Evolutionary conservation across 768 basidiomycete species (phyloP).

Genomic region (Leccinum subgranulosum): DNA sequence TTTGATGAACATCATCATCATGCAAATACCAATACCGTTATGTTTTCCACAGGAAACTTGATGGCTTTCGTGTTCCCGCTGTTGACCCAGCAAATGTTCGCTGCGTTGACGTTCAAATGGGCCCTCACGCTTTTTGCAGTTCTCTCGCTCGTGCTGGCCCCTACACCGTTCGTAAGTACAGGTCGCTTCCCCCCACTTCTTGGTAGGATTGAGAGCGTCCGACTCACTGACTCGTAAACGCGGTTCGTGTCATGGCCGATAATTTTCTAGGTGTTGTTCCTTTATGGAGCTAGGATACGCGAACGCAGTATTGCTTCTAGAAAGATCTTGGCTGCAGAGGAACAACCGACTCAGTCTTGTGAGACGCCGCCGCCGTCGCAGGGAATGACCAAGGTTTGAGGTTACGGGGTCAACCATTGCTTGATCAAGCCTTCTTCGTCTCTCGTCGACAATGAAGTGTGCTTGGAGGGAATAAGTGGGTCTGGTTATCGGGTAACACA

Average conservation of each 20-base stretch:
- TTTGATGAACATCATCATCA: too few relatives aligned
- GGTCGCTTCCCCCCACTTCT: neutral
- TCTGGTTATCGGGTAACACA: neutral
- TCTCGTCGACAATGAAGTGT: neutral
- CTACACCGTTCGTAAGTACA: conserved; percentile 41
- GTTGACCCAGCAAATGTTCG: conserved; percentile 46
- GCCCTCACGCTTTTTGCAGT: conserved; percentile 23
- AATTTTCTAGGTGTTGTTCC: conserved; percentile 21
- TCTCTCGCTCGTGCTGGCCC: conserved; percentile 41
- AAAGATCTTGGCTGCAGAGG: conserved; percentile 17
- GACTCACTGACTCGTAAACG: neutral
- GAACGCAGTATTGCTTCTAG: conserved; percentile 25
- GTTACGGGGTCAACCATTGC: neutral
- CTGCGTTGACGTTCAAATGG: conserved; percentile 39
- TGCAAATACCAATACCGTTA: neutral
- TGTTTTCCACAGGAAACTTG: conserved; percentile 31
- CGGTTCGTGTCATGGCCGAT: neutral
- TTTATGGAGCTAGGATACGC: conserved; percentile 33
- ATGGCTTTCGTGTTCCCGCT: conserved; percentile 46
- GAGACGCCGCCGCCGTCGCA: neutral
- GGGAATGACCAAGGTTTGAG: conserved; percentile 6
- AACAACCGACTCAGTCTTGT: neutral
- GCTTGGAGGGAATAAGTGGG: neutral
- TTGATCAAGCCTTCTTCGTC: neutral
- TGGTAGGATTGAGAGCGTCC: neutral